Base-by-base conservation (phyloP, 2,329 filamentous ascomycete genomes). In the Penicillium digitatum region DNA sequence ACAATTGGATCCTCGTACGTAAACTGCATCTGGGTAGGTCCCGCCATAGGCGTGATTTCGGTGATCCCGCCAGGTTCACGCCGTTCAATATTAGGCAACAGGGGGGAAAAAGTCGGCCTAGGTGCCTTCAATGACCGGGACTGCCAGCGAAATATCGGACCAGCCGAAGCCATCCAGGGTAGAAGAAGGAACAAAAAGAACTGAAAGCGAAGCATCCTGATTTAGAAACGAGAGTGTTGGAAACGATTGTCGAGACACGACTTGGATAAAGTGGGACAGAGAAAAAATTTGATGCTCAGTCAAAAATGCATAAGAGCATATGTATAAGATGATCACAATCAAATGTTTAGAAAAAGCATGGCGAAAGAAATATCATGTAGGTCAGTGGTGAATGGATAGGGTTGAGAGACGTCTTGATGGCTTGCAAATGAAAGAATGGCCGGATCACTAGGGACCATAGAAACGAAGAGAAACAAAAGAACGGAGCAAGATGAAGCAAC, bases 91-190 rank as follows among this genome's bases (percentile, higher is more conserved):
- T 53, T 22, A 9, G 27, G 27, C 24, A 24, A 22, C 3, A 22
- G 3, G 16, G 18, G 26, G 2, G 7, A 16, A 47, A 42, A 20
- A 24, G 27, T 26, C 18, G 34, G 37, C 3, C 47, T 40, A 34
- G 20, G 11, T 8, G 56, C 35, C 20, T 54, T 27, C 26, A 49
- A 38, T 26, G 55, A 24, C 22, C 38, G 42, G 27, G 42, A 48
- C 37, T 52, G 31, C 38, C 59, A 59, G 35, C 59, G 64, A 55
- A 60, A 55, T 46, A 71, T 68, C 60, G 68, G 69, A 48, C 65
- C 60, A 44, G 65, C 63, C 55, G 57, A 63, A 37, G 58, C 65
- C 9, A 45, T 50, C 48, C 57, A 57, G 10, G 54, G 56, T 18
- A 59, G 35, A 45, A 67, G 34, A 26, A 60, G 40, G 16, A 64